Evolutionary conservation across 2,329 filamentous ascomycete genomes (phyloP), one percentile per base, ranked within the genome.

Genomic region (Neofusicoccum kwambonambiense): DNA sequence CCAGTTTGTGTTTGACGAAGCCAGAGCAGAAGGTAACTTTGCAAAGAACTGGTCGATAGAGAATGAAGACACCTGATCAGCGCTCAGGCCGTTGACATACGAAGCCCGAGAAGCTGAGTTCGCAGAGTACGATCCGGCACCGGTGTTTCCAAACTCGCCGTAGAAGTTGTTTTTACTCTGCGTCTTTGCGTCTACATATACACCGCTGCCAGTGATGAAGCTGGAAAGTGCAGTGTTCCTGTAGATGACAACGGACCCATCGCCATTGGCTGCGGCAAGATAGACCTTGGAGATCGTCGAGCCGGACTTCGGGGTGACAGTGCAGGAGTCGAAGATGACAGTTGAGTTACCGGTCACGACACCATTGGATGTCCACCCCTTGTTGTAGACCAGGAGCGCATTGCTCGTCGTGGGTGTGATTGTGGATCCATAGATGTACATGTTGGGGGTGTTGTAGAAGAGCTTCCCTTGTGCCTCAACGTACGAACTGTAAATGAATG

Each of bases 371-470:
- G 61, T 62, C 7, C 64, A 72, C 1, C 79, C 80, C 67, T 80
- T 74, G 68, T 72, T 80, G 68, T 80, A 81, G 0, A 79, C 71
- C 6, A 81, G 67, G 15, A 72, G 69, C 0, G 75, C 78, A 22
- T 72, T 75, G 15, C 68, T 72, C 2, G 70, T 69, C 0, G 78
- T 76, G 0, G 79, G 75, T 0, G 78, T 76, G 57, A 83, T 78
- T 0, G 76, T 80, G 0, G 81, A 79, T 9, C 75, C 74, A 64
- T 78, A 83, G 0, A 83, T 67, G 64, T 82, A 82, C 0, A 80
- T 65, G 11, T 76, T 77, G 0, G 77, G 74, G 11, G 75, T 78
- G 41, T 77, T 75, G 64, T 77, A 78, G 57, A 83, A 74, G 1
- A 80, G 67, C 67, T 81, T 81, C 56, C 80, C 77, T 5, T 73